Evolutionary conservation across 768 basidiomycete genomes (phyloP).

Genomic region (Trametes punicea): DNA sequence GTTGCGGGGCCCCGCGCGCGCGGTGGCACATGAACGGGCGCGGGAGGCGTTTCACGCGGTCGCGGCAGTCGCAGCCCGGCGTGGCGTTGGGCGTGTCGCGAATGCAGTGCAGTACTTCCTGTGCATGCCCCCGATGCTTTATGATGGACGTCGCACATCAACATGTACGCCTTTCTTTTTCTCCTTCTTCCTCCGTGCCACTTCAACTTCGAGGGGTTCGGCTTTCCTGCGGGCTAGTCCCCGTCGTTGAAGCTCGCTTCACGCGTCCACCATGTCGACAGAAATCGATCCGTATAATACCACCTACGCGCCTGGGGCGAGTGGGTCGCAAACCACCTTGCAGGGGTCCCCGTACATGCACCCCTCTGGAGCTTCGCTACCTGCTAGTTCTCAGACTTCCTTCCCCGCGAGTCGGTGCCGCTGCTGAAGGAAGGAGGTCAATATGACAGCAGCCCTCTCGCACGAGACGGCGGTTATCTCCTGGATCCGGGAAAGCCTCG

Average conservation of each 20-base stretch:
- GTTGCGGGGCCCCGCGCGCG: no score
- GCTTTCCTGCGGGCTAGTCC: background rate
- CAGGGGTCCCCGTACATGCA: background rate
- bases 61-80: background rate
- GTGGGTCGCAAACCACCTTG: conserved; percentile 3
- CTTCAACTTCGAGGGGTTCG: no score
- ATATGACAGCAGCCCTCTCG: conserved; percentile 3
- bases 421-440: background rate
- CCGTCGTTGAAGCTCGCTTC: background rate
- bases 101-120: background rate
- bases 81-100: background rate
- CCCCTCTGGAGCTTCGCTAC: background rate
- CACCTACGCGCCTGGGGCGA: background rate
- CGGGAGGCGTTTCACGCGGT: background rate
- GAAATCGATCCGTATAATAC: background rate
- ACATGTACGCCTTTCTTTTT: background rate
- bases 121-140: background rate
- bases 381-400: background rate
- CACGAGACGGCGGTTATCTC: conserved; percentile 47
- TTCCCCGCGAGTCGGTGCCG: conserved; percentile 4
- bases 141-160: background rate
- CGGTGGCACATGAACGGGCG: no score
- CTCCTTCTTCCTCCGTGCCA: background rate
- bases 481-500: conserved; percentile 28
- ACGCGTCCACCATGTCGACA: background rate